phyloP scores from a whole-genome alignment of 345 rosid species.

The Citrus reticulata region DNA sequence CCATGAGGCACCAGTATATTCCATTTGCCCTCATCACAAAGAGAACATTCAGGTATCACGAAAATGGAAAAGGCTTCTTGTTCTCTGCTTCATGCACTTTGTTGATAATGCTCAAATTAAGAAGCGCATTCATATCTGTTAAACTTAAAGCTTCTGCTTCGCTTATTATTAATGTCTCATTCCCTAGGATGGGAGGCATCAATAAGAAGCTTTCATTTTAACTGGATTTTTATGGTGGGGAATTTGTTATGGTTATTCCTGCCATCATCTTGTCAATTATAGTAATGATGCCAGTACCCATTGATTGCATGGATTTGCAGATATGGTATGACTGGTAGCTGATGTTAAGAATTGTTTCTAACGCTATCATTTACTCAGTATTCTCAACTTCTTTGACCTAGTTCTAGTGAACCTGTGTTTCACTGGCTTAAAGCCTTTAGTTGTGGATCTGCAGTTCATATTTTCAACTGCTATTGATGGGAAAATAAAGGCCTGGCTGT shows the following conservation, averaged over 20 bases:
- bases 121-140: background rate
- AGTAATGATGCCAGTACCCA: background rate
- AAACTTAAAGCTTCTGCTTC: background rate
- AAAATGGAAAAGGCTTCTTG: background rate
- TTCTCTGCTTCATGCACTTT: conserved; percentile 1
- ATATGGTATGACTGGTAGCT: background rate
- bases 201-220: background rate
- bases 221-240: background rate
- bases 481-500: conserved; percentile 87
- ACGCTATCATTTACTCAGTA: background rate
- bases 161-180: background rate
- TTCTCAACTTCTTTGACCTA: background rate
- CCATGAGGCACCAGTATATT: conserved; percentile 84
- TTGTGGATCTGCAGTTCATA: conserved; percentile 51
- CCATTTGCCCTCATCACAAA: conserved; percentile 88
- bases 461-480: conserved; percentile 82
- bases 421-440: conserved; percentile 10
- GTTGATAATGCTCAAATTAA: background rate
- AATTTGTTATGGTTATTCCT: background rate
- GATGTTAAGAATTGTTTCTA: background rate
- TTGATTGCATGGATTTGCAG: background rate
- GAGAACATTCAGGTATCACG: conserved; percentile 74
- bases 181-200: background rate
- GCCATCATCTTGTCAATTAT: background rate
- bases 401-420: background rate